A percentile compares a stretch with the other conserved stretches of the same genome.
phyloP scores from a whole-genome alignment of 2,329 filamentous ascomycete genomes.

The Phaeosphaeriaceae sp. region DNA sequence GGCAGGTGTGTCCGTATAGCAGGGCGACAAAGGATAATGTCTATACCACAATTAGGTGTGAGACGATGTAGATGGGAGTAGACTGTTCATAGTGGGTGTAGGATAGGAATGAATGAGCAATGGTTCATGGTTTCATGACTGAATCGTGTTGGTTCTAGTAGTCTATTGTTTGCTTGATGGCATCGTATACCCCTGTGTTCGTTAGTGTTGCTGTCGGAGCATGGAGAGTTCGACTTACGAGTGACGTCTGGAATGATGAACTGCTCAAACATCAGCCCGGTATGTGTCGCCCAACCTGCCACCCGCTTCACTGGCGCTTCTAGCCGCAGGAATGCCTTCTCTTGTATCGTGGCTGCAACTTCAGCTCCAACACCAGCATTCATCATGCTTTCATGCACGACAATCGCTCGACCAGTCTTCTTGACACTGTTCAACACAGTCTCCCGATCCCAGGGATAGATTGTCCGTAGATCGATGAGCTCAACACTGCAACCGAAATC shows the following conservation, averaged over 20 bases:
- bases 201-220: conserved; percentile 4
- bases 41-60: conserved; percentile 24
- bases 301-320: conserved; percentile 87
- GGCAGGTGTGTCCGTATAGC: conserved; percentile 45
- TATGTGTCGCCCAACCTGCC: conserved; percentile 89
- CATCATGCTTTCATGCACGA: conserved; percentile 92
- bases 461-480: conserved; percentile 84
- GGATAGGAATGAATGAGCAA: too few species aligned
- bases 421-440: conserved; percentile 81
- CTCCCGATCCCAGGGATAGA: conserved; percentile 91
- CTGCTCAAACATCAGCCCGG: conserved; percentile 76
- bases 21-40: conserved; percentile 46
- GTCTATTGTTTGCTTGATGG: conserved; percentile 55
- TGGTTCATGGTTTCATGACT: too few species aligned
- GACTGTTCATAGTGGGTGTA: too few species aligned
- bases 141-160: conserved; percentile 48
- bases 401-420: conserved; percentile 84
- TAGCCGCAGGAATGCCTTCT: conserved; percentile 81
- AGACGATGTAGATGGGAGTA: conserved; percentile 33
- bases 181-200: conserved; percentile 54
- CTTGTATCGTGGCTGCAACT: conserved; percentile 86
- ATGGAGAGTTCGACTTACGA: conserved; percentile 65
- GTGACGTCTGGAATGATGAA: conserved; percentile 81
- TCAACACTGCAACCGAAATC: conserved; percentile 78
- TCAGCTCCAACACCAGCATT: conserved; percentile 90